A percentile compares a stretch with the other conserved stretches of the same genome.
Evolutionary conservation across 805 yeast species (phyloP).

Genomic region (Ascoidea rubescens): DNA sequence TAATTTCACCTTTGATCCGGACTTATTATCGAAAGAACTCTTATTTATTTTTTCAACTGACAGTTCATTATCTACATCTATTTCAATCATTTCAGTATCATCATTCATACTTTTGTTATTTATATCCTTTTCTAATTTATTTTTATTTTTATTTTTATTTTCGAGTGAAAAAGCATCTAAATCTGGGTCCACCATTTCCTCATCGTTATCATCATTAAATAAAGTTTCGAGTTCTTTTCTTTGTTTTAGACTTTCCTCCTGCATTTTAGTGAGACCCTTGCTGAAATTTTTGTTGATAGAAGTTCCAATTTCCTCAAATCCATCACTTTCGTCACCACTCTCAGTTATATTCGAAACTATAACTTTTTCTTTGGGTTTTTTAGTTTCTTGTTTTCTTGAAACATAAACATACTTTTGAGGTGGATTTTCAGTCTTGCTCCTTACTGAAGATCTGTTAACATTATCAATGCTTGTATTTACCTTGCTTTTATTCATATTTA

Average conservation of each 20-base stretch:
- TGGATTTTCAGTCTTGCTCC: background rate
- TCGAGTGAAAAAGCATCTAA: conserved; percentile 3
- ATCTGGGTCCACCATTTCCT: background rate
- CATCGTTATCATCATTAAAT: conserved; percentile 12
- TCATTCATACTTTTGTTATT: conserved; percentile 8
- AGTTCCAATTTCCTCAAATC: background rate
- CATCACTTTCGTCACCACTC: background rate
- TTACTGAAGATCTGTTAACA: no score
- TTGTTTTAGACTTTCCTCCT: conserved; percentile 2
- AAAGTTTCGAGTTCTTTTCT: conserved; percentile 4
- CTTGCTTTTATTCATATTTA: no score
- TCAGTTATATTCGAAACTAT: background rate
- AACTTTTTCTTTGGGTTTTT: conserved; percentile 8
- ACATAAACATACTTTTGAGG: background rate
- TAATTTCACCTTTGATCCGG: conserved; percentile 4
- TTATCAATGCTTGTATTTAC: no score
- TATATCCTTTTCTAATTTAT: conserved; percentile 15
- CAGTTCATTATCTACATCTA: no score
- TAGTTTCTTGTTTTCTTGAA: conserved; percentile 2
- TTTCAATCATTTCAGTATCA: conserved; percentile 13
- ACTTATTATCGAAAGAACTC: conserved; percentile 23
- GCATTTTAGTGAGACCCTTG: background rate
- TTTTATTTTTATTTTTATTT: conserved; percentile 16
- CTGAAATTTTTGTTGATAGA: background rate
- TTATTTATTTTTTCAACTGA: conserved; percentile 20